Evolutionary conservation across 192 early-diverging fungal species (phyloP), one percentile per base, ranked within the genome.

Genomic region (Ambispora gerdemannii): DNA sequence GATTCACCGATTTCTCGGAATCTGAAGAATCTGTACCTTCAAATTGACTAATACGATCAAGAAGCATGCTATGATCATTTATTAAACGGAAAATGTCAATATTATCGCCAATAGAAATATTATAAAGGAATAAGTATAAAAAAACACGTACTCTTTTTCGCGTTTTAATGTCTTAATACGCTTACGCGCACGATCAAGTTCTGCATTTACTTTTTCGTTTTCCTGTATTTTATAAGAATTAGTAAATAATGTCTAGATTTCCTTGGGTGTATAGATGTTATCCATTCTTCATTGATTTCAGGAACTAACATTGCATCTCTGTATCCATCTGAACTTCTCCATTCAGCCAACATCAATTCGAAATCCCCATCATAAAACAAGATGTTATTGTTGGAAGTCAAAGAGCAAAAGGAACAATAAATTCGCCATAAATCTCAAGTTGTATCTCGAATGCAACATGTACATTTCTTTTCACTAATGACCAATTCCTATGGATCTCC

Each of bases 171-270:
- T 38, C 55, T 34, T 58, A 20, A 70, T 60, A 4, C 68, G 27
- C 55, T 70, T 70, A 30, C 58, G 53, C 20, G 68, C 49, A n/a
- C 56, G 49, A 3, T 70, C 68, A 8, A 70, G 58, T 60, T 70
- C 68, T 49, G 22, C 60, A 20, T 28, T 22, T 43, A 70, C 24
- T 28, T 30, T 58, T 35, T 70, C 68, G 28, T 28, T 27, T 15
- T 49, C 68, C 56, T 70, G 15, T n/a, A n/a, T n/a, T n/a, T n/a
- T n/a, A n/a, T n/a, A n/a, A n/a, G n/a, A n/a, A n/a, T n/a, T n/a
- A n/a, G n/a, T n/a, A n/a, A n/a, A n/a, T n/a, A n/a, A n/a, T n/a
- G n/a, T n/a, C n/a, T n/a, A n/a, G n/a, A n/a, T n/a, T n/a, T n/a
- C n/a, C n/a, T n/a, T n/a, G n/a, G n/a, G n/a, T n/a, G n/a, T n/a